Evolutionary conservation across 768 basidiomycete genomes (phyloP), one percentile per base, ranked within the genome.

Genomic region (Tulasnella sp.): DNA sequence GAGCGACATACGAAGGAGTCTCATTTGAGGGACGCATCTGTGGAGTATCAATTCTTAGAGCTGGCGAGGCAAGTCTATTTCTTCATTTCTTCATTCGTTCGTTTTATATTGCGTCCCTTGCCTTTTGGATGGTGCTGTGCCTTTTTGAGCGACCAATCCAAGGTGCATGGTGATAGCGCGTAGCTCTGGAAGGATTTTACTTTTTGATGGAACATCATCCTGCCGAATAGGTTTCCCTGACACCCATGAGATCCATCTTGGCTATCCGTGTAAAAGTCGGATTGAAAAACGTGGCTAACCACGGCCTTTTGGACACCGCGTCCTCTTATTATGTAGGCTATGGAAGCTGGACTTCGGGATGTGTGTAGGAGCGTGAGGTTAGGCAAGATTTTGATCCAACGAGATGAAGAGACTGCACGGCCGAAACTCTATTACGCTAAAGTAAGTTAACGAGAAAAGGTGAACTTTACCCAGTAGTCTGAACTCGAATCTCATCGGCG

Each of bases 1-100:
- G 91, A 45, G 75, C 78, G 45, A 72, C 72, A 6, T 95, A 92
- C 63, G 76, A 87, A 52, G 93, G 93, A 15, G 89, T 96, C 1
- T 83, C 88, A 0, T 99, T 99, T 61, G 83, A 93, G 61, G 93
- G 93, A 5, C 88, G 89, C 69, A 93, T 96, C 56, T 93, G 91
- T 60, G 91, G 91, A 13, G 91, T 96, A 20, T 91, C 88, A 4
- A 96, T 96, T 60, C 73, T 96, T 60, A 74, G 93, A 13, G 90
- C 90, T 6, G 93, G 93, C 57, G 89, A 93, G 78, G 83, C 82
- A 59, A 45, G 71, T 58, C 15, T 46, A 10, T 42, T 22, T 27
- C 34, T n/a, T 37, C 10, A 20, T 12, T 29, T 28, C 48, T 52
- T 53, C 15, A 16, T 34, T 35, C 34, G n/a, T 25, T 40, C 19